A percentile compares a stretch with the other conserved stretches of the same genome.
Conservation (phyloP, 352 stramenopile species). For the Phytophthora chlamydospora region DNA sequence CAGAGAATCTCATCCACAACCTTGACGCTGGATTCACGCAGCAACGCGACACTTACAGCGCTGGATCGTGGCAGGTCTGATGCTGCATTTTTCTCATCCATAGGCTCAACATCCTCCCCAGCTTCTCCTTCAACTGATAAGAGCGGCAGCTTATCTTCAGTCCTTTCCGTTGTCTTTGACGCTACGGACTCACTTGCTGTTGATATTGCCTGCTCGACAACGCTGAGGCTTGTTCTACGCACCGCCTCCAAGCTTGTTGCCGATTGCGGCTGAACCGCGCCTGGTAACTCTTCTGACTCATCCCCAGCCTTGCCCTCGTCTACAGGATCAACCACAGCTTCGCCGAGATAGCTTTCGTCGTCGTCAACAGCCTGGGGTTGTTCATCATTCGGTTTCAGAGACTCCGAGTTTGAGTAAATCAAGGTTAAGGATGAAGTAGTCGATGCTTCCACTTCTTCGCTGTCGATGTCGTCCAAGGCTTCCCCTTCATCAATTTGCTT, state of each 20-base stretch:
- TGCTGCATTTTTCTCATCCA: background rate
- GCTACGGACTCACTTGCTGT: conserved; percentile 9
- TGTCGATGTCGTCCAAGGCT: too few species aligned
- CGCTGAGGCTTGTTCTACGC: background rate
- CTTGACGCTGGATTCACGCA: conserved; percentile 10
- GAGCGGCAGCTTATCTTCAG: background rate
- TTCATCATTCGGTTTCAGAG: background rate
- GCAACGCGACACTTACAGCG: background rate
- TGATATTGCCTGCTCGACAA: conserved; percentile 11
- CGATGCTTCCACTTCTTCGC: background rate
- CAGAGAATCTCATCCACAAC: conserved; percentile 8
- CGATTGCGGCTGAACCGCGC: background rate
- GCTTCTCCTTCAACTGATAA: background rate
- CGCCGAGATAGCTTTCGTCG: background rate
- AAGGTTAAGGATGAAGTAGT: background rate
- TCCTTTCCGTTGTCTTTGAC: background rate
- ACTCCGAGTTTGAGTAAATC: background rate
- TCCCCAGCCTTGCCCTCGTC: background rate
- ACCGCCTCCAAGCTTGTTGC: background rate
- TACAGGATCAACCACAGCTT: background rate
- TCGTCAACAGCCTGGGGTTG: background rate
- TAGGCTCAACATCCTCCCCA: background rate
- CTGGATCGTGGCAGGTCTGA: too few species aligned
- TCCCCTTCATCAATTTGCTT: too few species aligned
- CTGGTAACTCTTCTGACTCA: background rate